Conservation (phyloP, 2,329 filamentous ascomycete genomes). For the Paraconiothyrium sp. region DNA sequence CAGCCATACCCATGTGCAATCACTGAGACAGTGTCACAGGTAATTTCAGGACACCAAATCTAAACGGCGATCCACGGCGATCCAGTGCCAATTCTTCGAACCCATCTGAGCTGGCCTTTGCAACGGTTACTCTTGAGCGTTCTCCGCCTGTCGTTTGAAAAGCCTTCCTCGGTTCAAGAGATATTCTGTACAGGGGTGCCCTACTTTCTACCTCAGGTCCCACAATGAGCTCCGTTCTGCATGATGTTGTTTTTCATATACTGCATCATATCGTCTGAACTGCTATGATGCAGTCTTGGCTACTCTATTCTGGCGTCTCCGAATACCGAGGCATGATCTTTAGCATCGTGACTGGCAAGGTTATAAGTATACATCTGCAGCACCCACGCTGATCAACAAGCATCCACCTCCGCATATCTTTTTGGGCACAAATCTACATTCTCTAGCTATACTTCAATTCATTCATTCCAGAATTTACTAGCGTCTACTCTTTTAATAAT, state of each 20-base stretch:
- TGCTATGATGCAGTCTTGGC: slow-evolving; percentile 11
- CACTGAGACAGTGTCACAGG: background rate
- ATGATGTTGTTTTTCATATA: slow-evolving; percentile 3
- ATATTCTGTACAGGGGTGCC: background rate
- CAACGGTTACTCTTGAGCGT: background rate
- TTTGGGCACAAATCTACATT: background rate
- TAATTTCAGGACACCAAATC: background rate
- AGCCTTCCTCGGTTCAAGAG: slow-evolving; percentile 19
- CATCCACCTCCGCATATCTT: background rate
- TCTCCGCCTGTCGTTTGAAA: slow-evolving; percentile 17
- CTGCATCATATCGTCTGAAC: slow-evolving; percentile 2
- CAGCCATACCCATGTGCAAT: slow-evolving; percentile 2
- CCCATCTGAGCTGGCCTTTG: background rate
- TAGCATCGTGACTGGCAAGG: background rate
- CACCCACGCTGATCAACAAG: background rate
- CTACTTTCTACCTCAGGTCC: background rate
- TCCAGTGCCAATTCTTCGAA: background rate
- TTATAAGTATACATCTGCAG: slow-evolving; percentile 14
- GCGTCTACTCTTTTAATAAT: slow-evolving; percentile 2
- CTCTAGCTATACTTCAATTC: background rate
- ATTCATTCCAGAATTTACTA: background rate
- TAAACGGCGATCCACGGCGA: background rate
- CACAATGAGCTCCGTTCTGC: background rate
- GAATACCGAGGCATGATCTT: background rate
- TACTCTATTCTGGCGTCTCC: background rate